phyloP scores from a whole-genome alignment of 305 asterid species.

The Fraxinus angustifolia region DNA sequence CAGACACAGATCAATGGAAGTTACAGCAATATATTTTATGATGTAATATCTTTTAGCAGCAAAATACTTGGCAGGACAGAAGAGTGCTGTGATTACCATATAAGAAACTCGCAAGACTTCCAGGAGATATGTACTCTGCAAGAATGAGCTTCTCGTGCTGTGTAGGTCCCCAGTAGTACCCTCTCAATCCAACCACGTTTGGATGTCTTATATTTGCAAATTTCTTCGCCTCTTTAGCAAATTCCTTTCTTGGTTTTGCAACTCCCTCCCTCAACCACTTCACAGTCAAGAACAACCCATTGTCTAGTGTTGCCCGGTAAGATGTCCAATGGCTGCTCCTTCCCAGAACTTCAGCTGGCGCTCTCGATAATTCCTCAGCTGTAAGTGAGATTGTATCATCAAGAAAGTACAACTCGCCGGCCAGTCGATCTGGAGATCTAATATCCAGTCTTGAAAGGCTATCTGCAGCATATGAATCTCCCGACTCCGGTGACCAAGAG shows the following conservation, averaged over 20 bases:
- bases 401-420: conserved; percentile 90
- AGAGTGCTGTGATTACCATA: conserved; percentile 52
- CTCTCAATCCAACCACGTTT: conserved; percentile 92
- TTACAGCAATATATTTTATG: background rate
- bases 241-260: conserved; percentile 93
- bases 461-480: conserved; percentile 70
- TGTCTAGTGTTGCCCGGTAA: conserved; percentile 76
- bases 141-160: conserved; percentile 97
- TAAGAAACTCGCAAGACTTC: conserved; percentile 84
- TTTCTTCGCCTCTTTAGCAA: conserved; percentile 94
- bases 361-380: conserved; percentile 83
- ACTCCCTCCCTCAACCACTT: conserved; percentile 99
- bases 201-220: conserved; percentile 92
- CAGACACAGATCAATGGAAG: background rate
- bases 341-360: conserved; percentile 97
- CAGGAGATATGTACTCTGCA: conserved; percentile 90
- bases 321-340: conserved; percentile 99
- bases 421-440: conserved; percentile 78
- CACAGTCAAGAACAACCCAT: conserved; percentile 83
- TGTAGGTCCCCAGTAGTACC: conserved; percentile 98
- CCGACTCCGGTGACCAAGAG: conserved; percentile 94
- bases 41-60: background rate
- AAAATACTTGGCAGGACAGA: background rate
- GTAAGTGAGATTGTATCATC: conserved; percentile 86
- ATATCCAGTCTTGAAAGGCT: conserved; percentile 76